Conservation (phyloP, 257 asterid species). For the Fraxinus anomala region DNA sequence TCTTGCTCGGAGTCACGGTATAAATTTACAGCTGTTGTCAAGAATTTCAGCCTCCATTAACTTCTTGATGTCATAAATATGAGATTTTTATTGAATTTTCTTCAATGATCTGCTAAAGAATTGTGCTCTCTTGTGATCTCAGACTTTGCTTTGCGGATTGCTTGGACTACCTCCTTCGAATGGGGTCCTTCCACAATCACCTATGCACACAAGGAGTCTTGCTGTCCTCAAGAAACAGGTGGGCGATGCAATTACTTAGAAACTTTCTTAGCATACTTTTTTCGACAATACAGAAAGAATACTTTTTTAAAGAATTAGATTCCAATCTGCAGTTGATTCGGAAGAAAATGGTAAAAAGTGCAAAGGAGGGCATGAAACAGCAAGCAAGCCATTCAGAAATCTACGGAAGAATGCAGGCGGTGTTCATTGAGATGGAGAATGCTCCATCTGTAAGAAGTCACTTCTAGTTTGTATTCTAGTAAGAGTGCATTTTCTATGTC, state of each 20-base stretch:
- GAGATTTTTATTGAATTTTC: neutral
- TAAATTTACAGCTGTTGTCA: constrained; percentile 3
- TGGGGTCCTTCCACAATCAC: constrained; percentile 99
- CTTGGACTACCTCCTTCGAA: constrained; percentile 98
- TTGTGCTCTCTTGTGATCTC: constrained; percentile 21
- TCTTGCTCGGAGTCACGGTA: constrained; percentile 84
- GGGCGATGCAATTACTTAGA: constrained; percentile 19
- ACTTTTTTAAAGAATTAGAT: neutral
- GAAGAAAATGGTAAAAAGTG: constrained; percentile 79
- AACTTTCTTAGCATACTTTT: neutral
- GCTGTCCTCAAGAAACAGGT: constrained; percentile 93
- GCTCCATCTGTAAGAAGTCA: constrained; percentile 52
- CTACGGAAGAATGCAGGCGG: constrained; percentile 85
- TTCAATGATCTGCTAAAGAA: neutral
- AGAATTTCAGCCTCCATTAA: neutral
- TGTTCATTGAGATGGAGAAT: constrained; percentile 83
- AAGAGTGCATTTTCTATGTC: neutral
- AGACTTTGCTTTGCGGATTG: constrained; percentile 93
- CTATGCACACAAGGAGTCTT: constrained; percentile 97
- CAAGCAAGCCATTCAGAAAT: constrained; percentile 84
- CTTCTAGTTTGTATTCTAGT: constrained; percentile 1
- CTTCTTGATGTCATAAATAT: neutral
- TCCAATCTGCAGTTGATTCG: constrained; percentile 54
- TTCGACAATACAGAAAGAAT: neutral
- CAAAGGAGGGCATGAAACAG: constrained; percentile 69